Evolutionary conservation across 192 early-diverging fungal genomes (phyloP).

Genomic region (Entomortierella parvispora): DNA sequence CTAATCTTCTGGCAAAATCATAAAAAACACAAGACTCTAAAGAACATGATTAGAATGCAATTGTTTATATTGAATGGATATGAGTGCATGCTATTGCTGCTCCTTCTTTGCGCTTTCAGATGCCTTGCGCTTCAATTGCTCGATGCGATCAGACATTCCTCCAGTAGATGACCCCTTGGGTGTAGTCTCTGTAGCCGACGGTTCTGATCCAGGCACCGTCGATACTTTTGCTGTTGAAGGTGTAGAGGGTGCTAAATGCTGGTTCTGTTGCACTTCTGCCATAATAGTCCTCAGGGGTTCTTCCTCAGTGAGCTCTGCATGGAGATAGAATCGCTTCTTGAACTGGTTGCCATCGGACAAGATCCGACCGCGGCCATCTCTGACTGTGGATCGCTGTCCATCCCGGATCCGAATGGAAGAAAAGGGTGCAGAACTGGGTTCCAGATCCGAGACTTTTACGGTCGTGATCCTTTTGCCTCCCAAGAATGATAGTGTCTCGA

Average conservation of each 20-base stretch:
- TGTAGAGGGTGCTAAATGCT: conserved; percentile 5
- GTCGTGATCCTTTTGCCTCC: conserved; percentile 49
- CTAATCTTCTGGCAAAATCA: too few relatives aligned
- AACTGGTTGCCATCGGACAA: conserved; percentile 46
- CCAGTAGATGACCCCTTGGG: conserved; percentile 12
- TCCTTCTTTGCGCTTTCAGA: conserved; percentile 33
- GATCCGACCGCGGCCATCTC: conserved; percentile 43
- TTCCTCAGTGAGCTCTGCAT: conserved; percentile 55
- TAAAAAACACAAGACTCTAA: too few relatives aligned
- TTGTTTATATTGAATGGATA: too few relatives aligned
- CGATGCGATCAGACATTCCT: conserved; percentile 49
- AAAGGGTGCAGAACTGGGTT: conserved; percentile 63
- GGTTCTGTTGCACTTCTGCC: conserved; percentile 41
- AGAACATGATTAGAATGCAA: too few relatives aligned
- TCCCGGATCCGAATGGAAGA: conserved; percentile 61
- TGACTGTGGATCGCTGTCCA: conserved; percentile 23
- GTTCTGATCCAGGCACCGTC: not conserved
- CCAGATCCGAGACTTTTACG: conserved; percentile 56
- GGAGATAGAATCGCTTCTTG: conserved; percentile 59
- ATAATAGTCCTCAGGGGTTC: conserved; percentile 50
- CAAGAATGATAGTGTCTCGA: conserved; percentile 53
- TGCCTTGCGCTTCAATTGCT: conserved; percentile 43
- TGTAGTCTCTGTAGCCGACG: not conserved
- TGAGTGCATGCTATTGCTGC: not conserved
- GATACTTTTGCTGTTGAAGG: not conserved